phyloP scores from a whole-genome alignment of 768 basidiomycete species.

The Pisolithus sp. region DNA sequence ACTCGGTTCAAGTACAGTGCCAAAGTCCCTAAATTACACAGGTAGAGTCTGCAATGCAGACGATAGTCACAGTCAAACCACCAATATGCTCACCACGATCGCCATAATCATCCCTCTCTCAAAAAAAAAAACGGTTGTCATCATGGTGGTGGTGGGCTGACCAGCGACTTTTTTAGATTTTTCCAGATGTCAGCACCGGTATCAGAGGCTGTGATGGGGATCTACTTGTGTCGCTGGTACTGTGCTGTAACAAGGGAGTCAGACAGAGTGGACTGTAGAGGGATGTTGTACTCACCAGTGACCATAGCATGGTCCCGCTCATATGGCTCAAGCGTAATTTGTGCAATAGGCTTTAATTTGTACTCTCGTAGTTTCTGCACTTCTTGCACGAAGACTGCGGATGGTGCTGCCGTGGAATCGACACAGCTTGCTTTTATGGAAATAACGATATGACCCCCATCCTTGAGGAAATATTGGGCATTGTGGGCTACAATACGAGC shows the following conservation, averaged over 20 bases:
- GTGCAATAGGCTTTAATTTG: constrained; percentile 91
- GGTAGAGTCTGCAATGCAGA: too few relatives aligned
- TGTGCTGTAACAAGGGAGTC: constrained; percentile 28
- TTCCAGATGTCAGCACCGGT: too few relatives aligned
- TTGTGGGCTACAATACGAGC: constrained; percentile 93
- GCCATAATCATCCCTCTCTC: too few relatives aligned
- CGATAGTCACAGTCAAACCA: too few relatives aligned
- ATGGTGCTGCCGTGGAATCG: constrained; percentile 90
- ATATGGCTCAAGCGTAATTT: constrained; percentile 91
- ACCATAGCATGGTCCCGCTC: constrained; percentile 92
- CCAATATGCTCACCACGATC: too few relatives aligned
- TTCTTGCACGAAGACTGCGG: constrained; percentile 84
- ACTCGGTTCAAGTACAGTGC: too few relatives aligned
- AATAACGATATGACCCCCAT: constrained; percentile 86
- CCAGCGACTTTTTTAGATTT: too few relatives aligned
- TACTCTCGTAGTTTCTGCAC: constrained; percentile 71
- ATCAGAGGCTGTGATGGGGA: too few relatives aligned
- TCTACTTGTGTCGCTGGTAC: constrained; percentile 41
- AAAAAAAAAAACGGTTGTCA: too few relatives aligned
- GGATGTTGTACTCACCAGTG: constrained; percentile 44
- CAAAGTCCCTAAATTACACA: too few relatives aligned
- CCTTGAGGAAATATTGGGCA: constrained; percentile 93
- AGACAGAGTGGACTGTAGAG: not conserved
- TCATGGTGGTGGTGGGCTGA: too few relatives aligned
- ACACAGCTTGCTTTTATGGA: constrained; percentile 99